phyloP scores from a whole-genome alignment of 768 basidiomycete species.

The Neoboletus subvelutipes region DNA sequence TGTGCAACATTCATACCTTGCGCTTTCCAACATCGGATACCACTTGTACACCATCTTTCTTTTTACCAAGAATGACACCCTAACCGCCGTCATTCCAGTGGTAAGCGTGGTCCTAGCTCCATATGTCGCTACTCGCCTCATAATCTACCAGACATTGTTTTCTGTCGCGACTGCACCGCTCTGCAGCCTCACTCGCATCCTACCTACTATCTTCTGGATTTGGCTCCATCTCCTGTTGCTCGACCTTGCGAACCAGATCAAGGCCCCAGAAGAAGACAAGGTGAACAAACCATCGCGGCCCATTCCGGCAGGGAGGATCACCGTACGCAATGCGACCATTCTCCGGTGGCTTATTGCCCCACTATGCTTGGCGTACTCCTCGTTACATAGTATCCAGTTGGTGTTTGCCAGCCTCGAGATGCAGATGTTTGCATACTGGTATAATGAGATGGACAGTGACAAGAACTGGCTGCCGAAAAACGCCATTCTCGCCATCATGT shows the following conservation, averaged over 20 bases:
- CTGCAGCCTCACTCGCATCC: conserved; percentile 11
- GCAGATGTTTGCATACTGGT: conserved; percentile 33
- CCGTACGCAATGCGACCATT: conserved; percentile 31
- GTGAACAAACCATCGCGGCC: conserved; percentile 47
- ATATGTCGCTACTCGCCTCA: background rate
- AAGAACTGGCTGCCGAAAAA: conserved; percentile 41
- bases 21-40: conserved; percentile 17
- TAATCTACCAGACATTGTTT: conserved; percentile 31
- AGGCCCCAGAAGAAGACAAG: conserved; percentile 42
- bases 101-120: conserved; percentile 28
- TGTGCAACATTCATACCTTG: conserved; percentile 7
- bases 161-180: conserved; percentile 35
- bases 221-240: conserved; percentile 47
- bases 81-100: conserved; percentile 47
- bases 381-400: conserved; percentile 31
- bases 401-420: conserved; percentile 37
- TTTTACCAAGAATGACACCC: conserved; percentile 47
- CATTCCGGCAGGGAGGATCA: conserved; percentile 43
- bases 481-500: conserved; percentile 38
- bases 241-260: conserved; percentile 44
- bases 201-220: conserved; percentile 40
- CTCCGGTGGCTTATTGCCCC: conserved; percentile 39
- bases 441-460: conserved; percentile 40
- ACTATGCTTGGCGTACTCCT: conserved; percentile 37
- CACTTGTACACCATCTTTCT: conserved; percentile 36